phyloP scores from a whole-genome alignment of 2,329 filamentous ascomycete species.

The Neofusicoccum cordaticola region DNA sequence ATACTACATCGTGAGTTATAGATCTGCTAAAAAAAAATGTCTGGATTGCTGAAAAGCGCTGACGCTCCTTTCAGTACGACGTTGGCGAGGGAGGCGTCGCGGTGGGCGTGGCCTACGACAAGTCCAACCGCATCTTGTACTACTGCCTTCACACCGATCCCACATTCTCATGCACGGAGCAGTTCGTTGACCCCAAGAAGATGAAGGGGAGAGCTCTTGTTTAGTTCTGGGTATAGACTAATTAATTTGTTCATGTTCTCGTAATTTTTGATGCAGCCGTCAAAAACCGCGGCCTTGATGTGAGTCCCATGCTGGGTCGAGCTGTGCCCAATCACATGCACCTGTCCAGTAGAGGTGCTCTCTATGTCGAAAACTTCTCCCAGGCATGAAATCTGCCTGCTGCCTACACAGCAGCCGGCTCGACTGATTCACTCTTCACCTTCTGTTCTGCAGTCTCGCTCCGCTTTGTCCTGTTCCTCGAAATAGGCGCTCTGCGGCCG shows the following conservation, averaged over 20 bases:
- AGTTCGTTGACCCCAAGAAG: background rate
- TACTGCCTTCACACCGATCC: background rate
- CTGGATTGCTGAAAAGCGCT: background rate
- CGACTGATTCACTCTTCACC: slow-evolving; percentile 1
- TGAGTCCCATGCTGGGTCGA: too few species aligned
- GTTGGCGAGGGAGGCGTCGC: background rate
- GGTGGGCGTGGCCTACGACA: background rate
- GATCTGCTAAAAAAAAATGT: too few species aligned
- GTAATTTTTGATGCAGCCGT: background rate
- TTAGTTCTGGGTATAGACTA: background rate
- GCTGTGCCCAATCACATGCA: background rate
- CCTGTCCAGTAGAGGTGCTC: background rate
- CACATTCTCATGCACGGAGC: background rate
- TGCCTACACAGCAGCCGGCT: background rate
- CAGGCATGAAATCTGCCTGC: too few species aligned
- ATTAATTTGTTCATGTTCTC: background rate
- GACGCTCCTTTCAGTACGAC: background rate
- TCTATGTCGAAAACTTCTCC: too few species aligned
- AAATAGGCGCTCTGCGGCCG: slow-evolving; percentile 15
- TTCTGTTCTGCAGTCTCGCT: slow-evolving; percentile 11
- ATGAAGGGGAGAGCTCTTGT: background rate
- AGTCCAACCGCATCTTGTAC: background rate
- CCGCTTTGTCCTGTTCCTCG: slow-evolving; percentile 12
- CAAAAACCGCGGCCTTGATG: background rate
- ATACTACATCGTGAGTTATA: background rate